Evolutionary conservation across 2,329 filamentous ascomycete genomes (phyloP), one percentile per base, ranked within the genome.

Genomic region (Fusarium algeriense): DNA sequence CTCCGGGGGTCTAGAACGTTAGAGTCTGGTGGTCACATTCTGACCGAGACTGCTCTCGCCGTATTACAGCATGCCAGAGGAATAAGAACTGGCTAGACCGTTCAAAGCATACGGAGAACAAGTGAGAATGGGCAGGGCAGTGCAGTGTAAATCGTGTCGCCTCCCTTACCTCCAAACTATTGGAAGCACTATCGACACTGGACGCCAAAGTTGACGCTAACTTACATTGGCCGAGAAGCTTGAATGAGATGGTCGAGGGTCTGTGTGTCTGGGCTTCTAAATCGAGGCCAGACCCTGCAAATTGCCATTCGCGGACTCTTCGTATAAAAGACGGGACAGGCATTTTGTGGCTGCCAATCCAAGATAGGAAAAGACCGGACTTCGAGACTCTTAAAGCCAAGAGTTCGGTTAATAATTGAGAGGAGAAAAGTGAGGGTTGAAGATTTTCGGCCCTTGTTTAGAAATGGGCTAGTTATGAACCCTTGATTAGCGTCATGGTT

Each of bases 221-320:
- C 64, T 66, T 23, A 66, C 64, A 60, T 7, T 66, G 46, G 23
- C 62, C 45, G 7, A 66, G 35, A 15, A 66, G 54, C 53, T 53
- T 66, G 53, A 66, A 32, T 41, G 62, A 66, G 20, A 43, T 6
- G 9, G 28, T 38, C 9, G 40, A 53, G 23, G 64, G 62, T 43
- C 53, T 66, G 35, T 43, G 53, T 52, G 53, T 38, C 30, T 66
- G 63, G 6, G 64, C 63, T 68, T 68, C 64, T 67, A 67, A 55
- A 62, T 67, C 63, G 56, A 67, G 63, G 17, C 67, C 53, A 15
- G 28, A 4, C 32, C 64, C 55, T 20, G 62, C 34, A 67, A 32
- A 67, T 67, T 67, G 63, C 30, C 60, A 23, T 37, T 19, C 63
- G 43, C 64, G 64, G 12, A 68, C 6, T 10, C 23, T 40, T 38